Base-by-base conservation (phyloP, 1,139 yeast species). In the Kodamaea anthophila region DNA sequence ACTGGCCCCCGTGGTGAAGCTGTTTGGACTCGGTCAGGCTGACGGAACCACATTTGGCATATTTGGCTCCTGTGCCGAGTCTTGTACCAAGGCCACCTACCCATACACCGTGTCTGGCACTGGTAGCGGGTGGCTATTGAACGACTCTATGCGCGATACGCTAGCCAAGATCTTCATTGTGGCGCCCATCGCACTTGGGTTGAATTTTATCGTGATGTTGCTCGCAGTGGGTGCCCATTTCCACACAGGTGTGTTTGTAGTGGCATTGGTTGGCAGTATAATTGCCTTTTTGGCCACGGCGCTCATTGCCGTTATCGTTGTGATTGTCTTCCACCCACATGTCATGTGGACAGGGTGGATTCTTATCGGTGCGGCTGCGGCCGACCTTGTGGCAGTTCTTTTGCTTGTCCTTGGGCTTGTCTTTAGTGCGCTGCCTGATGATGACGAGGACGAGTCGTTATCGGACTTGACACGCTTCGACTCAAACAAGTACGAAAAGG, bases 101-200 rank as follows among this genome's bases (percentile, higher is more conserved):
- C 73, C 73, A 2, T 50, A 60, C 32, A 26, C 34, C 5, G 33
- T 43, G 9, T 43, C 44, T 14, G 48, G 44, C 13, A 38, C 43
- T 10, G 35, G 44, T 9, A 22, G 41, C 10, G 43, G 43, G 36
- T 62, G 66, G 65, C 25, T 47, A 4, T 47, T 60, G 33, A 37
- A 42, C 11, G 59, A 72, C 1, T 58, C 63, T 24, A 77, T 86
- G 1, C 66, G 95, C 42, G 70, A 69, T 38, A 65, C 76, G 2
- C 69, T 88, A 31, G 79, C 93, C 3, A 75, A 77, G 40, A 65
- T 85, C 27, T 65, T 91, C 33, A 74, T 88, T 26, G 74, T 85
- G 12, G 87, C 83, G 41, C 94, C 94, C 1, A 74, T 88, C 19
- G 85, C 94, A 4, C 75, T 85, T 10, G 94, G 88, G 0, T 62